Evolutionary conservation across 768 basidiomycete species (phyloP), one percentile per base, ranked within the genome.

Genomic region (Boletus vermiculosoides): DNA sequence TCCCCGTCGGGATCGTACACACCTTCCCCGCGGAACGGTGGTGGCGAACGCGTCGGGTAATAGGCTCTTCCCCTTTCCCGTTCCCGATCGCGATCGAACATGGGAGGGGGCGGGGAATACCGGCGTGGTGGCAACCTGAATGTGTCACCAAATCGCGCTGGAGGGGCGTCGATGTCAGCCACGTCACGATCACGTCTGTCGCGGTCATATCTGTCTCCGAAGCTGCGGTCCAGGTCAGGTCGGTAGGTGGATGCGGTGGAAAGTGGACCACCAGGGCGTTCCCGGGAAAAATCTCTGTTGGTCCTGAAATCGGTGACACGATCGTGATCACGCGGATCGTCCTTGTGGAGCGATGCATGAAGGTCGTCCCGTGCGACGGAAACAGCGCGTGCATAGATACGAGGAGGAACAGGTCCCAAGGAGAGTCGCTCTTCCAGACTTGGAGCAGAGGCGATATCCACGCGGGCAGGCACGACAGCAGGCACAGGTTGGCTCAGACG

Each of bases 371-470:
- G 74, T 47, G 57, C 59, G 28, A 72, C 61, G n/a, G 71, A 68
- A 46, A 65, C 4, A n/a, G 65, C 31, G n/a, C 63, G 63, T 9
- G 37, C 28, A 45, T 71, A 70, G 28, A 50, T 41, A 50, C 65
- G 61, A 46, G 68, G 50, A 49, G 69, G 64, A 33, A 62, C 61
- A 33, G 73, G 69, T 48, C 66, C 70, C 36, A 68, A 62, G 52
- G 77, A 75, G 12, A 78, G 63, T 56, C 78, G 74, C 50, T 79
- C 77, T 69, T 78, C 78, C 23, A 79, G 63, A 56, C 66, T 75
- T 12, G 74, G 68, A 23, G 72, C 66, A 58, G 72, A 68, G 54
- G 54, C 18, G 6, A 65, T 31, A 9, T 71, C 70, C 45, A 48
- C 54, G 15, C 69, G 65, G n/a, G 63, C 16, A 53, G 63, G 58